Conservation (phyloP, 495 filamentous ascomycete species). For the Delitschia confertaspora region DNA sequence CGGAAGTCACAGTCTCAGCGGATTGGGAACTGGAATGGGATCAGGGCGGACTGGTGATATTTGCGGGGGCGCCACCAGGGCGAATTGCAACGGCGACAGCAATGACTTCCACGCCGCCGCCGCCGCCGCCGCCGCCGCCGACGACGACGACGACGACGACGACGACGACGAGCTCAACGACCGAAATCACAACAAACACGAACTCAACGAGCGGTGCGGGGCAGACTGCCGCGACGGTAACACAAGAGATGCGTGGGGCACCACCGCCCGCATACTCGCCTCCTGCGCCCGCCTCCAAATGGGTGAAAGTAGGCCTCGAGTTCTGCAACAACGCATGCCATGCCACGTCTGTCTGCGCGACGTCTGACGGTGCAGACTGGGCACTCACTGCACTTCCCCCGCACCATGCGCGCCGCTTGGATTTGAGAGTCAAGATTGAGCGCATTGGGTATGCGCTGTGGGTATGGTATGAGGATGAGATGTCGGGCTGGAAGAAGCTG, state of each 20-base stretch:
- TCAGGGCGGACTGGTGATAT: constrained; percentile 56
- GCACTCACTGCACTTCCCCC: constrained; percentile 44
- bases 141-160: constrained; percentile 5
- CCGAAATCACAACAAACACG: constrained; percentile 2
- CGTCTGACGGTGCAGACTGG: constrained; percentile 50
- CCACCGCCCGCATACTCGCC: constrained; percentile 29
- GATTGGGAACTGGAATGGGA: constrained; percentile 56
- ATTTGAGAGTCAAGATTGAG: constrained; percentile 50
- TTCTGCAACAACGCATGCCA: constrained; percentile 46
- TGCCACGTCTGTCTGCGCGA: constrained; percentile 48
- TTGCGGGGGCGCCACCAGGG: constrained; percentile 31
- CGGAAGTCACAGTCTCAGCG: constrained; percentile 51
- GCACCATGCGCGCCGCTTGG: constrained; percentile 25
- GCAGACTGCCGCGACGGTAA: constrained; percentile 5
- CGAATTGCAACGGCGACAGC: constrained; percentile 8
- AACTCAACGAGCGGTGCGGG: constrained; percentile 8
- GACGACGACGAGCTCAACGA: not conserved
- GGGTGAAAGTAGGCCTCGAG: constrained; percentile 53
- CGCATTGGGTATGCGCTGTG: constrained; percentile 48
- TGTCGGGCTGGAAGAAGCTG: constrained; percentile 49
- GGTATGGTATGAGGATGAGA: constrained; percentile 49
- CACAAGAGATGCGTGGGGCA: constrained; percentile 2
- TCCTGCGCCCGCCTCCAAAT: constrained; percentile 40
- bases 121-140: not conserved
- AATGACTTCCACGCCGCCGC: not conserved